Base-by-base conservation (phyloP, 371 early-diverging fungal genomes). In the Coemansia linderi region DNA sequence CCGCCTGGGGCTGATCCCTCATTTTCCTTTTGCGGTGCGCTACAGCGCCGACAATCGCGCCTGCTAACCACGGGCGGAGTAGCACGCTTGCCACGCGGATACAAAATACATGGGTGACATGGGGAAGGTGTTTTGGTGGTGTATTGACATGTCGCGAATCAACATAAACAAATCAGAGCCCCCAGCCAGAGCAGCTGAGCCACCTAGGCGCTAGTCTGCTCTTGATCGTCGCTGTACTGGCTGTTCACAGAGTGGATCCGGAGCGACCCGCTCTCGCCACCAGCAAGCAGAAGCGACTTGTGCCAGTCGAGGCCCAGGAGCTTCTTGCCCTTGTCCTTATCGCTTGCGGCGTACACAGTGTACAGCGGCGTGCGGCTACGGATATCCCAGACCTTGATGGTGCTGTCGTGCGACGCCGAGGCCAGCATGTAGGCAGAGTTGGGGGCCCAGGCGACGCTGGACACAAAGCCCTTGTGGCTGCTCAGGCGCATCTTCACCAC, bases 361-460 rank as follows among this genome's bases (percentile, higher is more conserved):
- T 79, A 73, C 70, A 73, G 66, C 36, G 81, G 80, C 57, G 81
- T 68, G 64, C 80, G 69, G 81, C 91, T 90, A 73, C 98, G 88
- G 43, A 96, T 89, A 83, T 97, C 98, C 96, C 96, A 96, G 41
- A 97, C 88, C 71, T 92, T 91, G 65, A 95, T 80, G n/a, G 90
- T 86, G 19, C 88, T 84, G 79, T 97, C 98, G 72, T 94, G 93
- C 39, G 94, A 93, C 36, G 88, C 91, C 62, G 90, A 88, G 17
- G 90, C 93, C 61, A 97, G 78, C 61, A 87, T 85, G 80, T 86
- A 90, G 36, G 87, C 82, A 37, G 89, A 89, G n/a, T 81, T 83
- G 12, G 91, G 87, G 0, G 95, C 90, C 95, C 95, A 95, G n/a
- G 88, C 81, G 4, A 97, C 88, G 52, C 90, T 82, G 0, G 93